Conservation (phyloP, 371 early-diverging fungal species). For the Apophysomyces variabilis region DNA sequence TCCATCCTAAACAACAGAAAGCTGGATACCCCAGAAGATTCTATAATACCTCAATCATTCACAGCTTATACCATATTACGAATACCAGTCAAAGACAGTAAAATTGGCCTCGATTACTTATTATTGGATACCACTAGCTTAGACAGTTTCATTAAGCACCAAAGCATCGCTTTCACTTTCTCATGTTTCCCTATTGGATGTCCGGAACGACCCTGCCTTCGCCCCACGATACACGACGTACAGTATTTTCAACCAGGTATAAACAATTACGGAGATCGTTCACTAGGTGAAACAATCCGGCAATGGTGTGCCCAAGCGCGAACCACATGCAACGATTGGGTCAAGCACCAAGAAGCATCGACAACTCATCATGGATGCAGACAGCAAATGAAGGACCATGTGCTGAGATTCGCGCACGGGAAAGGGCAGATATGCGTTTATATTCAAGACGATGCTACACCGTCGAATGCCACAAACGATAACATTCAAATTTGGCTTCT, state of each 20-base stretch:
- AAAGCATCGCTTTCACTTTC: slow-evolving; percentile 58
- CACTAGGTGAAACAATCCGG: slow-evolving; percentile 59
- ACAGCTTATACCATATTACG: slow-evolving; percentile 46
- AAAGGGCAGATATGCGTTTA: slow-evolving; percentile 51
- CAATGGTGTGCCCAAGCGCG: slow-evolving; percentile 48
- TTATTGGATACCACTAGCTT: slow-evolving; percentile 62
- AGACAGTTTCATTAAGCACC: slow-evolving; percentile 60
- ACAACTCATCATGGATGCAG: slow-evolving; percentile 42
- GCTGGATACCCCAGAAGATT: slow-evolving; percentile 3
- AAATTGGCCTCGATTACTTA: slow-evolving; percentile 60
- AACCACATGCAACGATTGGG: slow-evolving; percentile 32
- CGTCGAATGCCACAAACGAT: background rate
- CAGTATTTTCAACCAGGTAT: slow-evolving; percentile 50
- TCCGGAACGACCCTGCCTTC: slow-evolving; percentile 59
- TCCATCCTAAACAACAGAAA: slow-evolving; percentile 16
- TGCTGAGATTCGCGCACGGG: slow-evolving; percentile 62
- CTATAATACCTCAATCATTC: slow-evolving; percentile 35
- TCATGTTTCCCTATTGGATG: slow-evolving; percentile 57
- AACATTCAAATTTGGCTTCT: slow-evolving; percentile 51
- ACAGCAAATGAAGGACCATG: slow-evolving; percentile 54
- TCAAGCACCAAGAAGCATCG: slow-evolving; percentile 16
- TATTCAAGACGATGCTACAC: slow-evolving; percentile 26
- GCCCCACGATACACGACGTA: slow-evolving; percentile 54
- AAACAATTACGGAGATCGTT: slow-evolving; percentile 41
- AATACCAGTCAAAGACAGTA: slow-evolving; percentile 43